Evolutionary conservation across 805 yeast genomes (phyloP), one percentile per base, ranked within the genome.

Genomic region (Candida schatavii): DNA sequence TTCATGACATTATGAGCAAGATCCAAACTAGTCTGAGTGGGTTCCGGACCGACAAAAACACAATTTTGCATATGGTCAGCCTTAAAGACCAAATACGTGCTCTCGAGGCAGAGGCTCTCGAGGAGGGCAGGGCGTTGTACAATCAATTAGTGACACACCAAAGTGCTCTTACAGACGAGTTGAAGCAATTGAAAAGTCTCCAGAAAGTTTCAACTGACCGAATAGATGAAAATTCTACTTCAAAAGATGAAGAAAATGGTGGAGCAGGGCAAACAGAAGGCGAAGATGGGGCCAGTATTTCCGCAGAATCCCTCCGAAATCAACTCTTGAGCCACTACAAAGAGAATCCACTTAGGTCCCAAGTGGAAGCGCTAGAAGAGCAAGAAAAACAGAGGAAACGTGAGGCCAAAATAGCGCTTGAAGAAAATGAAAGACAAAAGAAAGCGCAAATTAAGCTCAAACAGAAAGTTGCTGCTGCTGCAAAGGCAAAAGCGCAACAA

Each of bases 291-390:
- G 13, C 45, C 36, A 28, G 39, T 5, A 39, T 37, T 30, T 7
- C 41, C 37, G 41, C 43, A 30, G 52, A 55, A 21, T 46, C 46
- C 18, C 54, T 69, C 13, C 48, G 68, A 29, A 50, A 51, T 29
- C 63, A 64, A 44, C 54, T 70, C 18, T 56, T 47, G 21, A 45
- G 54, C 5, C 74, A 70, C 46, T 70, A 70, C 45, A 46, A 49
- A 14, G 50, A 56, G 29, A 45, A 63, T 37, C 74, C 74, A 2
- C 52, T 69, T 27, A 43, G 46, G 3, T 68, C 74, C 5, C 74
- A 66, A 43, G 53, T 48, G 14, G 74, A 68, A 43, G 72, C 74
- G 2, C 50, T 65, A 27, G 46, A 61, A 33, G 68, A 62, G 43
- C 66, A 61, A 35, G 54, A 53, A 38, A 42, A 45, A 19, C 29